These are phyloP conservation scores for Sordaria brevicollis DNA, from an alignment of 495 filamentous ascomycete species.

Conservation along the genomic window DNA sequence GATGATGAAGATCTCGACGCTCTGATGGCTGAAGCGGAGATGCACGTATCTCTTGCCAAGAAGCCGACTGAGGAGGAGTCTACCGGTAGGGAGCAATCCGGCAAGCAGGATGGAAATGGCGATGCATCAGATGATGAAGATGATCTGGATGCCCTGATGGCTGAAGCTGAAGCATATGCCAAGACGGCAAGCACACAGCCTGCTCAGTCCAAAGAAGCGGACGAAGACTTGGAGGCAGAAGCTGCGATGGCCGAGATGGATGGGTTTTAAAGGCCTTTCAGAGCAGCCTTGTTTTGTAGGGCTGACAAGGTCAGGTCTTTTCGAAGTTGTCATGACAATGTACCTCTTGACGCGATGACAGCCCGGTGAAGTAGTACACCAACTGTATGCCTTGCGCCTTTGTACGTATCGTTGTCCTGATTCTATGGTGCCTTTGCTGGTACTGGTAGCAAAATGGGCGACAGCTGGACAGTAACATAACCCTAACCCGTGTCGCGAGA, in stretches of 20 bases:
- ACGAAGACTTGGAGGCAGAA: constrained; percentile 44
- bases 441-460: too few relatives aligned
- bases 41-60: not conserved
- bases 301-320: not conserved
- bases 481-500: not conserved
- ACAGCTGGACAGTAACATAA: not conserved
- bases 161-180: constrained; percentile 8
- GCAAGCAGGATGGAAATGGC: constrained; percentile 4
- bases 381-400: not conserved
- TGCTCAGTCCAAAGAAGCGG: not conserved
- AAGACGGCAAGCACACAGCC: not conserved
- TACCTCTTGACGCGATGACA: not conserved
- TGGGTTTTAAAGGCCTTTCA: constrained; percentile 40
- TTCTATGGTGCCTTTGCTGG: not conserved
- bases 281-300: not conserved
- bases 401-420: not conserved
- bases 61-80: not conserved
- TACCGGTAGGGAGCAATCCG: not conserved
- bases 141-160: constrained; percentile 15
- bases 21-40: constrained; percentile 36
- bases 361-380: not conserved
- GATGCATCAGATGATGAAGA: constrained; percentile 5
- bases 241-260: constrained; percentile 60
- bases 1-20: constrained; percentile 32
- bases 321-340: not conserved